These are phyloP conservation scores for Fusarium albidum DNA, from an alignment of 2,329 filamentous ascomycete species.

Conservation along the genomic window DNA sequence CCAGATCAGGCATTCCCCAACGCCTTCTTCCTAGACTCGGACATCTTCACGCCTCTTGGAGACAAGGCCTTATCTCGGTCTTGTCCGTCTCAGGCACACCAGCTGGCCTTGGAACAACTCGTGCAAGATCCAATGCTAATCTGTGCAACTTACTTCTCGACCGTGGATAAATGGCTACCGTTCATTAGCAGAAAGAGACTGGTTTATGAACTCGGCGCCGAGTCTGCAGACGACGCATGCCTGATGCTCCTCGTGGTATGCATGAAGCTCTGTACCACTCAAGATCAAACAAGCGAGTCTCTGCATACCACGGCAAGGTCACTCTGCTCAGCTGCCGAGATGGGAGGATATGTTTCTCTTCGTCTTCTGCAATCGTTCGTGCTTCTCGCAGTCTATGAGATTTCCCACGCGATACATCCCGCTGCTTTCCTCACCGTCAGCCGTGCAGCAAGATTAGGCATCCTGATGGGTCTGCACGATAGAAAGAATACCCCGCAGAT, in stretches of 20 bases:
- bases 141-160: constrained; percentile 17
- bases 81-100: background rate
- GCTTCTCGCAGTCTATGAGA: constrained; percentile 21
- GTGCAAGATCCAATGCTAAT: background rate
- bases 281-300: background rate
- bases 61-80: constrained; percentile 1
- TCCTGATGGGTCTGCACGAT: constrained; percentile 27
- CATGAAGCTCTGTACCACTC: constrained; percentile 27
- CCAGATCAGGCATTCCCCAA: constrained; percentile 6
- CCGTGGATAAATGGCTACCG: constrained; percentile 25
- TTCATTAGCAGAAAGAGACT: constrained; percentile 30
- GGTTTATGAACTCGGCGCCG: background rate
- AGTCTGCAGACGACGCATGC: background rate
- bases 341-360: constrained; percentile 23
- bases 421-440: constrained; percentile 31
- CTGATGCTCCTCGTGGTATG: constrained; percentile 25
- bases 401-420: constrained; percentile 27
- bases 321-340: constrained; percentile 16
- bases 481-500: constrained; percentile 9
- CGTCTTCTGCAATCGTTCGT: constrained; percentile 25
- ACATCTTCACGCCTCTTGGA: constrained; percentile 11
- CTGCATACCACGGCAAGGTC: constrained; percentile 17
- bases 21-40: constrained; percentile 26
- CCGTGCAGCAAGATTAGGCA: constrained; percentile 26
- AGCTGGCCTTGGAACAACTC: background rate